Conservation (phyloP, 2,329 filamentous ascomycete species). For the Botrytis hyacinthi region DNA sequence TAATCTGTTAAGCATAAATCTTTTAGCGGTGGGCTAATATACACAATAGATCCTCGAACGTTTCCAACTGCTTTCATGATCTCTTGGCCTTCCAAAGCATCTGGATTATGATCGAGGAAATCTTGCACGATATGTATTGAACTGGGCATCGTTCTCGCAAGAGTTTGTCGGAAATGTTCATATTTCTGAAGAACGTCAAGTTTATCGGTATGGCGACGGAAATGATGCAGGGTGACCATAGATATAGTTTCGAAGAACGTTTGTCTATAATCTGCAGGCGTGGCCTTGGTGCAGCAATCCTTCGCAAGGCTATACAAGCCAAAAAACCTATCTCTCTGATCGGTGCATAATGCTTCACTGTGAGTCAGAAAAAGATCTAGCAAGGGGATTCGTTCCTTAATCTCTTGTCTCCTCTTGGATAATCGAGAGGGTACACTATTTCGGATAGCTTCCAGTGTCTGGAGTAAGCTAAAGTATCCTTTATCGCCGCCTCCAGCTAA, state of each 20-base stretch:
- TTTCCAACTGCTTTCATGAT: conserved; percentile 18
- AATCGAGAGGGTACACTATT: conserved; percentile 15
- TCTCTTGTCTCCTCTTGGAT: conserved; percentile 14
- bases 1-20: background rate
- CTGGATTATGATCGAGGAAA: background rate
- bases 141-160: conserved; percentile 4
- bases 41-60: conserved; percentile 13
- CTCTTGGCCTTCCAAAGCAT: conserved; percentile 8
- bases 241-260: conserved; percentile 19
- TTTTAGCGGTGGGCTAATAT: conserved; percentile 10
- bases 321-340: conserved; percentile 21
- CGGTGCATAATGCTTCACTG: conserved; percentile 16
- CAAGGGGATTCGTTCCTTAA: conserved; percentile 3
- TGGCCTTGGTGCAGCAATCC: conserved; percentile 17
- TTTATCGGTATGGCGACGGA: conserved; percentile 14
- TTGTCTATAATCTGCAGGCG: conserved; percentile 18
- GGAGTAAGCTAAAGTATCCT: conserved; percentile 8
- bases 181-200: conserved; percentile 16
- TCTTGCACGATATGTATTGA: background rate
- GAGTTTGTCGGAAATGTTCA: conserved; percentile 9
- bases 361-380: conserved; percentile 21
- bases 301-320: conserved; percentile 19
- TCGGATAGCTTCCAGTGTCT: conserved; percentile 12
- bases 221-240: conserved; percentile 9
- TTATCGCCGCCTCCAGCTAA: background rate